Base-by-base conservation (phyloP, 192 early-diverging fungal species). In the Coemansia sp. region DNA sequence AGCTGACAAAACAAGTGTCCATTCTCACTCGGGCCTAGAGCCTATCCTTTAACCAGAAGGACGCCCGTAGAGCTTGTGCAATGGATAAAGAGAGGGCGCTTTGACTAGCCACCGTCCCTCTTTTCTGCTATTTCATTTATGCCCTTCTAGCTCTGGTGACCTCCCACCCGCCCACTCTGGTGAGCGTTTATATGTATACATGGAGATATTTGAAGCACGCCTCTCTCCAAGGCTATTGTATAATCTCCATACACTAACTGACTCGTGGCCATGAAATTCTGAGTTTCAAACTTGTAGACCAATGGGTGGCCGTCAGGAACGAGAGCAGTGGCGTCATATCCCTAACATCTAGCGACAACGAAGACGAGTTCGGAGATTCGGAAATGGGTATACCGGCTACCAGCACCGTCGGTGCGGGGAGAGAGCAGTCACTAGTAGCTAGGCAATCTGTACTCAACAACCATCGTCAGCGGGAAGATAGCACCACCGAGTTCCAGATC, bases 321-420 rank as follows among this genome's bases (percentile, higher is more conserved):
- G 73, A 63, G 21, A 70, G 79, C 67, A 81, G 79, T 65, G 79
- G 79, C 40, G 79, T 81, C 37, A 81, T 81, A 27, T 81, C 79
- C 51, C 70, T 81, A 54, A 81, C 79, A 42, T 73, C 74, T 29
- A 81, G 73, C 64, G 79, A 81, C 64, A 62, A 66, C 27, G 79
- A 81, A 59, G 79, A 81, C 10, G 78, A 75, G 19, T 50, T n/a
- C 16, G 24, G 35, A 4, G 70, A 72, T 21, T 66, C 59, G 9
- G 64, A 59, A 31, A 34, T 66, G 21, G 59, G 29, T 33, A 57
- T 62, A 24, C 35, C 59, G 11, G 33, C 29, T 40, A 63, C 45
- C 31, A 39, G 45, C 51, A 39, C 29, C 13, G 56, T 6, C 21
- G 24, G 44, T 10, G 31, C 51, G 0, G 54, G 16, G 14, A 57